These are phyloP conservation scores for Xylaria sp. DNA, from an alignment of 2,329 filamentous ascomycete species.

Conservation along the genomic window DNA sequence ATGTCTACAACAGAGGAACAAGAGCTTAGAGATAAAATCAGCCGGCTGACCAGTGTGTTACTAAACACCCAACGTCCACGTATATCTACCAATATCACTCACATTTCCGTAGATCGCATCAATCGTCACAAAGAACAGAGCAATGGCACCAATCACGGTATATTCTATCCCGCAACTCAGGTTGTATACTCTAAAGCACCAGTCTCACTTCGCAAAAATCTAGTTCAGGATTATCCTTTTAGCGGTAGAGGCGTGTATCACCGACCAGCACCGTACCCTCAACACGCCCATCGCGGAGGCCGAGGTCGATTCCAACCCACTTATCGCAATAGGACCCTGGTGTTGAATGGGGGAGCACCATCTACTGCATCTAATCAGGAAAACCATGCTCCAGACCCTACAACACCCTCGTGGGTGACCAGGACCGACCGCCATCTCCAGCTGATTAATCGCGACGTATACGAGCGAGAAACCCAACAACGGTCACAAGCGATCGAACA, in stretches of 20 bases:
- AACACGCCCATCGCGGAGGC: slow-evolving; percentile 34
- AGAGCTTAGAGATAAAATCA: slow-evolving; percentile 60
- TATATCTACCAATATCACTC: slow-evolving; percentile 15
- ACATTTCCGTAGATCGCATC: slow-evolving; percentile 68
- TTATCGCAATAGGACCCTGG: slow-evolving; percentile 43
- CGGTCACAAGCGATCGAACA: slow-evolving; percentile 75
- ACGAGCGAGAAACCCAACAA: slow-evolving; percentile 73
- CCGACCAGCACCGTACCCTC: slow-evolving; percentile 40
- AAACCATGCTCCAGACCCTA: slow-evolving; percentile 44
- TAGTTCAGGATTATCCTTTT: slow-evolving; percentile 29
- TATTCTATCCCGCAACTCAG: background rate
- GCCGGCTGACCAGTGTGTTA: slow-evolving; percentile 55
- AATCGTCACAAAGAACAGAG: slow-evolving; percentile 73
- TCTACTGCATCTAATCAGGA: slow-evolving; percentile 35
- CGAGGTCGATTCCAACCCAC: slow-evolving; percentile 35
- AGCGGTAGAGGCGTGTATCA: slow-evolving; percentile 31
- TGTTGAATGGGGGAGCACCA: slow-evolving; percentile 40
- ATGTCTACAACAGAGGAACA: slow-evolving; percentile 51
- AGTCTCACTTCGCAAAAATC: slow-evolving; percentile 3
- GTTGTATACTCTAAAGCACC: background rate
- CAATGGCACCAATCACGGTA: slow-evolving; percentile 46
- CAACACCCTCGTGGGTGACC: slow-evolving; percentile 65
- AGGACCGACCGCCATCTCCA: slow-evolving; percentile 80
- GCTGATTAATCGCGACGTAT: slow-evolving; percentile 80
- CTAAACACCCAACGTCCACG: background rate